A percentile compares a stretch with the other conserved stretches of the same genome.
These are phyloP conservation scores for Hirschfeldia incana DNA, from an alignment of 345 rosid species.

Conservation along the genomic window DNA sequence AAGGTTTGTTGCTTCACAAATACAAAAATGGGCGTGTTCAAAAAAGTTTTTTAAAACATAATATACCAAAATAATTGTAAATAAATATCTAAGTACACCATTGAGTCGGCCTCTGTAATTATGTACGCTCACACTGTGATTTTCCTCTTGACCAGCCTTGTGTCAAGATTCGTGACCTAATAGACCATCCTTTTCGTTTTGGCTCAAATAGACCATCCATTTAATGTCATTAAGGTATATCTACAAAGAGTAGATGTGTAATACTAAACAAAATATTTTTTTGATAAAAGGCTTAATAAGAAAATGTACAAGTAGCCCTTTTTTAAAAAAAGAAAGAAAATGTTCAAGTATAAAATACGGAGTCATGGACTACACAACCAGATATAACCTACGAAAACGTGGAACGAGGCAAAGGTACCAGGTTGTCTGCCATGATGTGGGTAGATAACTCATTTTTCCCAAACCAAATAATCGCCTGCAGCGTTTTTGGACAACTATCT, in stretches of 20 bases:
- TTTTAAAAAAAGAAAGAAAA: not conserved
- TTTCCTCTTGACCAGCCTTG: not conserved
- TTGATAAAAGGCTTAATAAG: not conserved
- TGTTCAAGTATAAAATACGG: slow-evolving; percentile 3
- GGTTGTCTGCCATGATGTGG: slow-evolving; percentile 40
- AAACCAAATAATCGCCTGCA: slow-evolving; percentile 20
- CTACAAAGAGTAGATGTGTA: not conserved
- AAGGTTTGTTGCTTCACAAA: not conserved
- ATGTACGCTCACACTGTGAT: slow-evolving; percentile 1
- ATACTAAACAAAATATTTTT: not conserved
- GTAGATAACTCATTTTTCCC: slow-evolving; percentile 9
- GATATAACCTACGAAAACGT: slow-evolving; percentile 2
- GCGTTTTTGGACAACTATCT: slow-evolving; percentile 6
- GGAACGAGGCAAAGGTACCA: slow-evolving; percentile 36
- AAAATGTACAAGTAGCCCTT: too few species aligned
- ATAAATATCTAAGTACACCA: not conserved
- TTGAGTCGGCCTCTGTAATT: not conserved
- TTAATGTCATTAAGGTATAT: not conserved
- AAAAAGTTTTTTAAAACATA: not conserved
- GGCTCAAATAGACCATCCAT: not conserved
- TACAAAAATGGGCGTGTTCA: not conserved
- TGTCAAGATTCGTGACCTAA: not conserved
- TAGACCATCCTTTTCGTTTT: not conserved
- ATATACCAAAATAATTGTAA: not conserved
- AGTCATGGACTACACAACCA: slow-evolving; percentile 1